Percentiles rank a stretch among this genome's conserved stretches.
These are phyloP conservation scores for Myotisia sp. DNA, from an alignment of 2,329 filamentous ascomycete genomes.

Conservation along the genomic window DNA sequence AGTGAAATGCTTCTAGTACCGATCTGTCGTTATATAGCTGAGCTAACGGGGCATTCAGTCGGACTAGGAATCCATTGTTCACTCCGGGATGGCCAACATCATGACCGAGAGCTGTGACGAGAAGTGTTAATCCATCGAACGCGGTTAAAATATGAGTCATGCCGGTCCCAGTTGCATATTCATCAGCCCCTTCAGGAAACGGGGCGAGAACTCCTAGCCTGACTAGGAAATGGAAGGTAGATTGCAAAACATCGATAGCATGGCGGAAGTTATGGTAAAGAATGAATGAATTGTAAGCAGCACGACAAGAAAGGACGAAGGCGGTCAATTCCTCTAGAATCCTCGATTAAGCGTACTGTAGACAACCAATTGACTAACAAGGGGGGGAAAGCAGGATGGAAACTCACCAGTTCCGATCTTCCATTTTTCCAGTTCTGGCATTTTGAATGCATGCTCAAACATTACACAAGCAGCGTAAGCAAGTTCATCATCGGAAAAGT, in stretches of 20 bases:
- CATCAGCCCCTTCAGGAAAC: constrained; percentile 37
- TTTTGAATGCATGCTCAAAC: constrained; percentile 71
- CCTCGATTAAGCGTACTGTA: background rate
- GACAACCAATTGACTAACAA: too few species aligned
- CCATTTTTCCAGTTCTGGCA: constrained; percentile 71
- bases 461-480: constrained; percentile 74
- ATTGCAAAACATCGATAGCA: constrained; percentile 89
- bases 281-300: constrained; percentile 92
- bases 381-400: constrained; percentile 1
- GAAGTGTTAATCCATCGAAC: constrained; percentile 73
- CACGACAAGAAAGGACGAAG: constrained; percentile 76
- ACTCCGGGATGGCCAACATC: constrained; percentile 96
- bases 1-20: constrained; percentile 93
- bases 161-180: constrained; percentile 38
- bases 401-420: constrained; percentile 59
- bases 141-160: constrained; percentile 66
- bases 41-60: constrained; percentile 79
- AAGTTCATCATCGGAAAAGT: constrained; percentile 80
- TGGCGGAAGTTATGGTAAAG: constrained; percentile 98
- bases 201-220: constrained; percentile 60
- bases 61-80: constrained; percentile 91
- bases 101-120: constrained; percentile 93
- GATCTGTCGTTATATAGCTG: constrained; percentile 96
- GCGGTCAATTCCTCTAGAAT: constrained; percentile 59
- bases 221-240: constrained; percentile 78